Percentiles rank a stretch among this genome's conserved stretches.
Conservation (phyloP, 179 eudicot genomes). For the Silene noctiflora region DNA sequence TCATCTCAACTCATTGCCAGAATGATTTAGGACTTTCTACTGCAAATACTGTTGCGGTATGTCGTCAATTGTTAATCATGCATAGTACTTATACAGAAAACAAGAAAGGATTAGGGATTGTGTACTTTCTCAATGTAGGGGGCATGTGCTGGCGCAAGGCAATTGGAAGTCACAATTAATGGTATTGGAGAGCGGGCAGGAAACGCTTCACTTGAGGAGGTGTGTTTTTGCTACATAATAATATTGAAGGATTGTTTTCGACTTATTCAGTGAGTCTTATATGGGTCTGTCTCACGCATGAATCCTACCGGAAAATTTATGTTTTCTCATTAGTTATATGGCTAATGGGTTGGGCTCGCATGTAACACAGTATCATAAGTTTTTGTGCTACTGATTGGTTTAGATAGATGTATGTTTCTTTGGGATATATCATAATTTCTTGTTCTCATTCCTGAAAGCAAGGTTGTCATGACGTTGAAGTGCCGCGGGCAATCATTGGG, state of each 20-base stretch:
- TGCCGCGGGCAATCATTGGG: slow-evolving; percentile 74
- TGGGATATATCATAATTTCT: neutral
- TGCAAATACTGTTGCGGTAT: slow-evolving; percentile 80
- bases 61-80: slow-evolving; percentile 7
- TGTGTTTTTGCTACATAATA: slow-evolving; percentile 27
- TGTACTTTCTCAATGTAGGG: slow-evolving; percentile 55
- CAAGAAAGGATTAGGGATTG: slow-evolving; percentile 3
- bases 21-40: slow-evolving; percentile 97
- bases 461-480: slow-evolving; percentile 92
- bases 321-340: neutral
- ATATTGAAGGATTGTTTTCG: neutral
- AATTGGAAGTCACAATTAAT: slow-evolving; percentile 84
- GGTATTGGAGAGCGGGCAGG: slow-evolving; percentile 99
- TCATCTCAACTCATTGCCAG: slow-evolving; percentile 92
- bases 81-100: neutral
- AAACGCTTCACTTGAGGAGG: slow-evolving; percentile 95
- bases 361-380: neutral
- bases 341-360: neutral
- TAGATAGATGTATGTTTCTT: slow-evolving; percentile 2
- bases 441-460: slow-evolving; percentile 13
- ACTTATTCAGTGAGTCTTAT: neutral
- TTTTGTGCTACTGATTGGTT: neutral
- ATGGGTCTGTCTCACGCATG: neutral
- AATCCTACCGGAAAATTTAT: neutral
- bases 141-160: slow-evolving; percentile 88